These are phyloP conservation scores for Arthrinium puccinioides DNA, from an alignment of 2,329 filamentous ascomycete species.

Conservation along the genomic window DNA sequence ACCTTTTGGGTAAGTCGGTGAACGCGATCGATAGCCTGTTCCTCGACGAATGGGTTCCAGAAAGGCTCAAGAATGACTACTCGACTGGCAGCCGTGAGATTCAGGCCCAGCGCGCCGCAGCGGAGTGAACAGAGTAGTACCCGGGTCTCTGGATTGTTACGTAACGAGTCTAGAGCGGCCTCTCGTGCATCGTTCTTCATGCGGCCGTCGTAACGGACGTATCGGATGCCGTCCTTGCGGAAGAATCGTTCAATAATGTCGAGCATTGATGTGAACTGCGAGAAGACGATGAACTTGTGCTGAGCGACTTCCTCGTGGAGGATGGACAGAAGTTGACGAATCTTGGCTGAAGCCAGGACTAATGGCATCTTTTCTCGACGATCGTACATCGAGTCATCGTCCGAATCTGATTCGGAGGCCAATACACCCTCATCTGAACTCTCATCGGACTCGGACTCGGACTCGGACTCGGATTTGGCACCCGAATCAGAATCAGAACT, in stretches of 20 bases:
- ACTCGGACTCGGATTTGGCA: constrained; percentile 15
- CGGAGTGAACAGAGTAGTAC: constrained; percentile 90
- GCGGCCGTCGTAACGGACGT: constrained; percentile 85
- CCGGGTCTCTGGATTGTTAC: constrained; percentile 66
- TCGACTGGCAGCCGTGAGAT: constrained; percentile 85
- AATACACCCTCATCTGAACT: constrained; percentile 26
- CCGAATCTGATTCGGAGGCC: constrained; percentile 33
- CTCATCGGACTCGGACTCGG: constrained; percentile 13
- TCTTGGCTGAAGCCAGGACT: constrained; percentile 77
- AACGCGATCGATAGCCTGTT: constrained; percentile 96
- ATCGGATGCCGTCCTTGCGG: constrained; percentile 63
- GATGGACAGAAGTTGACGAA: constrained; percentile 75
- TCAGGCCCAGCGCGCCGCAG: constrained; percentile 87
- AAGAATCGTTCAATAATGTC: constrained; percentile 93
- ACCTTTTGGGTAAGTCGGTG: constrained; percentile 96
- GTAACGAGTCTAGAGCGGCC: constrained; percentile 70
- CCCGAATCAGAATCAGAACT: constrained; percentile 18
- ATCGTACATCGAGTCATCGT: constrained; percentile 25
- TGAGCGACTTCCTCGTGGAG: constrained; percentile 69
- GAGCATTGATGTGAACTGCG: constrained; percentile 97
- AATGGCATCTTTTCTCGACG: constrained; percentile 36
- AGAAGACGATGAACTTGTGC: constrained; percentile 98
- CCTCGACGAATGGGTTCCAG: constrained; percentile 99
- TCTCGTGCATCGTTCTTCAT: constrained; percentile 94
- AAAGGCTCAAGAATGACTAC: constrained; percentile 96